Conservation (phyloP, 129 eudicot species). For the Kitagawia praeruptora region DNA sequence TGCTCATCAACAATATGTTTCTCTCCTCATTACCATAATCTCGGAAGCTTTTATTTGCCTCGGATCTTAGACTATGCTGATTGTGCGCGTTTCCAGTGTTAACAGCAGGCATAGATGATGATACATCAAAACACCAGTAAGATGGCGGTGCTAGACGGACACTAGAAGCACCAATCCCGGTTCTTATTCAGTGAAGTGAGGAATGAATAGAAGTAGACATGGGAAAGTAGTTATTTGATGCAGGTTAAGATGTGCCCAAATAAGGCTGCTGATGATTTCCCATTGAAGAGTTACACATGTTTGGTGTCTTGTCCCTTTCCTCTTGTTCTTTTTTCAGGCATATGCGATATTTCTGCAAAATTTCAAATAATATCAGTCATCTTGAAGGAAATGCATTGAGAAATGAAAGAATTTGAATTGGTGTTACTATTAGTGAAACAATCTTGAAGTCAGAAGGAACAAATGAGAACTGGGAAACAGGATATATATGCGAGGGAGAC, state of each 20-base stretch:
- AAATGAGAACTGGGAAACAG: neutral
- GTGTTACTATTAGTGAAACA: neutral
- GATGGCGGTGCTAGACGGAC: neutral
- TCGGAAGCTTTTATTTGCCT: neutral
- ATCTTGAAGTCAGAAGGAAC: no score
- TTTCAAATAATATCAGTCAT: no score
- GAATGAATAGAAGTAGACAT: neutral
- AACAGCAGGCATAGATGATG: no score
- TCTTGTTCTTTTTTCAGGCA: no score
- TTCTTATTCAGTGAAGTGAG: neutral
- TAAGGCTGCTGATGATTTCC: neutral
- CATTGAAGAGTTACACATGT: neutral
- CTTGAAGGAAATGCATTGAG: no score
- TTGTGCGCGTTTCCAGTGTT: neutral
- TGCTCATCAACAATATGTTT: neutral
- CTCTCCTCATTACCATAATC: neutral
- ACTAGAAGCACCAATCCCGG: no score
- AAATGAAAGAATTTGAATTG: no score
- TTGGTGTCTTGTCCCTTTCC: neutral
- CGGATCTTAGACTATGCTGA: neutral
- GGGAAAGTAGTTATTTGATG: neutral
- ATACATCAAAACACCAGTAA: neutral
- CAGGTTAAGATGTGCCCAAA: neutral
- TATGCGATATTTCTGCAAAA: no score
- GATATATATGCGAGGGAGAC: no score